phyloP scores from a whole-genome alignment of 2,329 filamentous ascomycete species.

The Geosmithia flava region DNA sequence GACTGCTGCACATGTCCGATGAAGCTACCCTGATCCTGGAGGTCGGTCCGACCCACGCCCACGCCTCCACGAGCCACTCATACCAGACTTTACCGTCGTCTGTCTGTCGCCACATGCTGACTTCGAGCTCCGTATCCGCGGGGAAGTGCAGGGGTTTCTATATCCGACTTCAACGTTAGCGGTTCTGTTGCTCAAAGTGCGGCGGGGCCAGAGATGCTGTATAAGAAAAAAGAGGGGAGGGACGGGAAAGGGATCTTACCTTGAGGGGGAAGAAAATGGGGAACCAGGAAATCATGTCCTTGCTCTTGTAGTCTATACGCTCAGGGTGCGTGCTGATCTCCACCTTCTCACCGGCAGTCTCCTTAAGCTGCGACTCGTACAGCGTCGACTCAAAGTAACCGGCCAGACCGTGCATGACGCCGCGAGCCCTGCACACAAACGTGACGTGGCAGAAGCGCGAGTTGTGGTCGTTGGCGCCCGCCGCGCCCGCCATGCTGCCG shows the following conservation, averaged over 20 bases:
- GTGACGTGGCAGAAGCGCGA: slow-evolving; percentile 63
- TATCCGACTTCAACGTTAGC: neutral
- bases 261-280: slow-evolving; percentile 96
- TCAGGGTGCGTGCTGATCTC: slow-evolving; percentile 90
- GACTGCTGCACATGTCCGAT: slow-evolving; percentile 57
- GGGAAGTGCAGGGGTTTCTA: slow-evolving; percentile 80
- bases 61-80: slow-evolving; percentile 91
- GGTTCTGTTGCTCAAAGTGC: neutral
- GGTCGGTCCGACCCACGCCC: slow-evolving; percentile 47
- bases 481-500: slow-evolving; percentile 61
- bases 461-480: slow-evolving; percentile 86
- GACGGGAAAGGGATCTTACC: slow-evolving; percentile 35
- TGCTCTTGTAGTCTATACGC: slow-evolving; percentile 83
- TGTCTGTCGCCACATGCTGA: slow-evolving; percentile 93
- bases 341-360: slow-evolving; percentile 37
- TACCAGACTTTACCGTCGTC: slow-evolving; percentile 97
- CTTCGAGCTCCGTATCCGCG: slow-evolving; percentile 70
- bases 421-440: slow-evolving; percentile 67
- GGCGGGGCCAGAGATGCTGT: neutral
- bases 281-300: slow-evolving; percentile 99
- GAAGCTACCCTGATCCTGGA: slow-evolving; percentile 52
- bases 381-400: slow-evolving; percentile 97
- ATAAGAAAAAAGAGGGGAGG: neutral
- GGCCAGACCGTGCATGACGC: slow-evolving; percentile 79
- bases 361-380: slow-evolving; percentile 45